phyloP scores from a whole-genome alignment of 2,329 filamentous ascomycete species.

The Capronia coronata region DNA sequence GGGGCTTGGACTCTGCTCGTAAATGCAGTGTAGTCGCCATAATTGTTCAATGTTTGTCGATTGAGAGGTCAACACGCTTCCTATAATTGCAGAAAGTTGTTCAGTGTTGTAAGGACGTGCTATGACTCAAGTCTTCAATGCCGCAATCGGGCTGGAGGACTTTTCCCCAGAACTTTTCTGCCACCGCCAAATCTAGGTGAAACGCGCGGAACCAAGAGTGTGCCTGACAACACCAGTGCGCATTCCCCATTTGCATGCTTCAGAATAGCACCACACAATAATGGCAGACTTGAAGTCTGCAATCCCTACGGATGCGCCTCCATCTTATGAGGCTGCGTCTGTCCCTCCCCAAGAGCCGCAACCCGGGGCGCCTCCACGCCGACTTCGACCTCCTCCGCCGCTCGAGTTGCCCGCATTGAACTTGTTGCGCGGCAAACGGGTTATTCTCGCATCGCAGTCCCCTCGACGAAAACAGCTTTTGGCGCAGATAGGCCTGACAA shows the following conservation, averaged over 20 bases:
- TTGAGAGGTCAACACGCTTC: not conserved
- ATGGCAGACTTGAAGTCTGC: conserved; percentile 14
- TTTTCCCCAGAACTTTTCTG: conserved; percentile 15
- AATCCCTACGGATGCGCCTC: conserved; percentile 23
- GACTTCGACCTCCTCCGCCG: conserved; percentile 40
- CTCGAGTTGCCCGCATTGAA: conserved; percentile 74
- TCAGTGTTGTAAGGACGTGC: not conserved
- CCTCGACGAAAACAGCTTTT: conserved; percentile 78
- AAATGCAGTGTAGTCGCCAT: conserved; percentile 28
- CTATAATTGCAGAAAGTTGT: not conserved
- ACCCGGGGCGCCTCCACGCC: conserved; percentile 15
- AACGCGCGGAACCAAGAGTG: not conserved
- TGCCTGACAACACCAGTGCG: not conserved
- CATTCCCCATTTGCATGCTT: not conserved
- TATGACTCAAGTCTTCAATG: conserved; percentile 19
- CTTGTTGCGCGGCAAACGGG: conserved; percentile 67
- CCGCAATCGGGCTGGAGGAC: conserved; percentile 1
- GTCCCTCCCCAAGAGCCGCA: conserved; percentile 16
- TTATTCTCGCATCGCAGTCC: conserved; percentile 85
- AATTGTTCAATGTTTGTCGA: not conserved
- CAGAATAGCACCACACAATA: not conserved
- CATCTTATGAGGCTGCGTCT: conserved; percentile 25
- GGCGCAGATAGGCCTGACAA: conserved; percentile 66
- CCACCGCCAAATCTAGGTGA: conserved; percentile 8
- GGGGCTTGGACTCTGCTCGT: conserved; percentile 27